Evolutionary conservation across 2,329 filamentous ascomycete genomes (phyloP), one percentile per base, ranked within the genome.

Genomic region (Amauroascus verrucosus): DNA sequence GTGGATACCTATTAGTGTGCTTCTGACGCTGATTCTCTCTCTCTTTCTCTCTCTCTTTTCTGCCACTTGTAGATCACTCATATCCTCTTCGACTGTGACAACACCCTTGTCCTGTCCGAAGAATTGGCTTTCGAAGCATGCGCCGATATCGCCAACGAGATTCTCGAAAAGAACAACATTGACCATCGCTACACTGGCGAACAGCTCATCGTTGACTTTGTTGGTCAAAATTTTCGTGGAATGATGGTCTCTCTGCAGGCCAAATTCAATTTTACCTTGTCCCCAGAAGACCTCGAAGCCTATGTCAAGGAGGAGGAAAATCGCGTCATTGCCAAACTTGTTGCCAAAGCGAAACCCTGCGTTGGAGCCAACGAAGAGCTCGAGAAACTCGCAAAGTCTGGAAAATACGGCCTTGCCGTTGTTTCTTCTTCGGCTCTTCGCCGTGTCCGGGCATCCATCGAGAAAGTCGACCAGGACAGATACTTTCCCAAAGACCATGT

Each of bases 221-320:
- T 95, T 62, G 89, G 90, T 63, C 85, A 93, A 70, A 95, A 94
- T 79, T 95, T 95, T 79, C 87, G 88, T 61, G 87, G 88, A 71
- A 95, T 95, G 87, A 83, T 95, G 72, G 71, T 75, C 55, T 82
- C 81, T 57, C 81, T 95, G 57, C 83, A 89, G 70, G 74, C 81
- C 69, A 84, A 86, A 70, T 83, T 87, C 76, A 76, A 77, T 70
- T 91, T 95, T 71, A 72, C 77, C 51, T 80, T 95, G 71, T 62
- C 71, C 24, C 69, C 77, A 18, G 81, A 80, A 1, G 86, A 94
- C 65, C 71, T 89, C 54, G 83, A 93, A 62, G 68, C 66, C 38
- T 94, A 88, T 67, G 87, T 94, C 58, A 77, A 74, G 62, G 77
- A 77, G 62, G 89, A 95, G 72, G 85, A 94, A 66, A 86, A 87